Evolutionary conservation across 768 basidiomycete genomes (phyloP), one percentile per base, ranked within the genome.

Genomic region (Xerocomellus intermedius): DNA sequence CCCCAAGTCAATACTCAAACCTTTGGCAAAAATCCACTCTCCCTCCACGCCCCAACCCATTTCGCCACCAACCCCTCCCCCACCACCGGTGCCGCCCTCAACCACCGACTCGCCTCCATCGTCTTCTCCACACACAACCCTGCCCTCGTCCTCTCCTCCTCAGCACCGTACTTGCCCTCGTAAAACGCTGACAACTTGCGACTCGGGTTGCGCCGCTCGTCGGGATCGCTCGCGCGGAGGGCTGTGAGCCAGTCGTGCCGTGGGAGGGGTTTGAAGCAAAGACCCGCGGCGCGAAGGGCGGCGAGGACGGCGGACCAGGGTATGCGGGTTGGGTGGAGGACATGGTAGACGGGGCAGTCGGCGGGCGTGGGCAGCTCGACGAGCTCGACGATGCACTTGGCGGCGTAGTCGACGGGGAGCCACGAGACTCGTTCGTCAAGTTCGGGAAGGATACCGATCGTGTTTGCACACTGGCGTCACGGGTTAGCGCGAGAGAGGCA

Each of bases 321-420:
- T 13, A 64, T 19, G 14, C 46, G 48, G 4, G 30, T 59, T 7
- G 48, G 58, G 8, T 64, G 60, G 30, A 64, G 47, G 38, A 71
- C 22, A 13, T 69, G 56, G 39, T 60, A 68, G 14, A 69, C 66
- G 13, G 60, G 63, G 19, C 63, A 67, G 6, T 49, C 48, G 8
- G 33, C 8, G 6, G 45, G 16, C n/a, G 35, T 55, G 13, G 45
- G 22, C 19, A 61, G 47, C 1, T 43, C 48, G 5, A 78, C 68
- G 48, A 83, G 71, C 54, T 84, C 80, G 37, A 71, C 59, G 56
- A 83, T 79, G 17, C 73, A 74, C 33, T 68, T 68, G 8, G 75
- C 82, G 1, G 82, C 81, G 48, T 70, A 73, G 68, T 84, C 75
- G 48, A 82, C 79, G 0, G 82, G 81, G 2, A 84, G 70, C 81